These are phyloP conservation scores for Umbelopsis sp. DNA, from an alignment of 371 early-diverging fungal species.

Conservation along the genomic window DNA sequence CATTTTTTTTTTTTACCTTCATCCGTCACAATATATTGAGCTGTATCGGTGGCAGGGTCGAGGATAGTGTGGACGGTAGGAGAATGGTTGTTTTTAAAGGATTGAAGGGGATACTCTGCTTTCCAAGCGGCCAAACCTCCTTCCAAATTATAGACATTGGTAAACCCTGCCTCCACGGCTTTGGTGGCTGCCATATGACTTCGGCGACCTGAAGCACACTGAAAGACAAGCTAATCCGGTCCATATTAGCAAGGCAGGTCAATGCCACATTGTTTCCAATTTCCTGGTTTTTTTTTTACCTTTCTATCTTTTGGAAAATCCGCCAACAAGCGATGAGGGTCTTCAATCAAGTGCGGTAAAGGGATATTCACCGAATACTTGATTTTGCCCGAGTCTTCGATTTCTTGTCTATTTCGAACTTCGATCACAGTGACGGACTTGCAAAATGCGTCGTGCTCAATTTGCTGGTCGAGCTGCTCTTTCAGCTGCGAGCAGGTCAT, in stretches of 20 bases:
- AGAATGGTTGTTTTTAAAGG: slow-evolving; percentile 48
- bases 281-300: slow-evolving; percentile 16
- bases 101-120: slow-evolving; percentile 30
- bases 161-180: slow-evolving; percentile 36
- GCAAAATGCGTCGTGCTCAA: neutral
- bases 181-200: slow-evolving; percentile 35
- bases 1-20: slow-evolving; percentile 28
- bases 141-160: slow-evolving; percentile 35
- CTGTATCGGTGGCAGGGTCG: slow-evolving; percentile 48
- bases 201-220: slow-evolving; percentile 49
- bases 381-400: slow-evolving; percentile 34
- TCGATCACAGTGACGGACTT: slow-evolving; percentile 23
- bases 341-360: slow-evolving; percentile 17
- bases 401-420: slow-evolving; percentile 33
- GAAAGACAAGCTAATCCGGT: slow-evolving; percentile 31
- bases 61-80: slow-evolving; percentile 51
- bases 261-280: neutral
- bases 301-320: slow-evolving; percentile 31
- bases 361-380: slow-evolving; percentile 32
- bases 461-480: slow-evolving; percentile 15
- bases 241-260: neutral
- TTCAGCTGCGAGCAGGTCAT: slow-evolving; percentile 16
- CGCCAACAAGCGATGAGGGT: slow-evolving; percentile 28
- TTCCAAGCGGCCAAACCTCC: slow-evolving; percentile 44
- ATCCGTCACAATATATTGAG: slow-evolving; percentile 49